Evolutionary conservation across 805 yeast species (phyloP).

Genomic region (Starmera amethionina): DNA sequence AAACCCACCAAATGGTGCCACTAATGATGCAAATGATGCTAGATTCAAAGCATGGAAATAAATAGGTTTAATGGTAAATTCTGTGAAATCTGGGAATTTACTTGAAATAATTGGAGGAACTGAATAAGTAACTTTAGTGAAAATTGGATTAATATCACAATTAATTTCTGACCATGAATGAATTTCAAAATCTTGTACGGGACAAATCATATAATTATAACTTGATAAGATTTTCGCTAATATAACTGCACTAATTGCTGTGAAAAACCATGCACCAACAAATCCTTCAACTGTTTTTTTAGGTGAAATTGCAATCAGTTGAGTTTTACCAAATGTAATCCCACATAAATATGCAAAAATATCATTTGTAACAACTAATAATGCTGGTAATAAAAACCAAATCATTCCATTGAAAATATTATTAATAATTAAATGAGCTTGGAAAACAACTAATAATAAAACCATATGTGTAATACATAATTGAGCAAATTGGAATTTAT

Average conservation of each 20-base stretch:
- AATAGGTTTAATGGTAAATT: constrained; percentile 67
- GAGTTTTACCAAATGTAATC: constrained; percentile 90
- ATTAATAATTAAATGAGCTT: constrained; percentile 85
- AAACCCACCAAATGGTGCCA: constrained; percentile 98
- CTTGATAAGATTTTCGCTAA: constrained; percentile 56
- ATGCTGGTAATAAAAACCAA: constrained; percentile 91
- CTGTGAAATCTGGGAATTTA: constrained; percentile 29
- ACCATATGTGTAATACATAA: constrained; percentile 93
- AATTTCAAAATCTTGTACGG: constrained; percentile 58
- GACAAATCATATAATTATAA: constrained; percentile 77
- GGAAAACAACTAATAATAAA: constrained; percentile 78
- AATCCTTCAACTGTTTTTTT: constrained; percentile 97
- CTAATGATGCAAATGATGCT: constrained; percentile 90
- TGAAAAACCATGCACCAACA: constrained; percentile 94
- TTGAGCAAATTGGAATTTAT: constrained; percentile 89
- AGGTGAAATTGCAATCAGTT: constrained; percentile 87
- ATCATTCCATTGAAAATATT: constrained; percentile 85
- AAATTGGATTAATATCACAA: constrained; percentile 87
- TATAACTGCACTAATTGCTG: constrained; percentile 62
- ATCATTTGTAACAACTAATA: constrained; percentile 88
- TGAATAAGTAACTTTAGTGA: constrained; percentile 66
- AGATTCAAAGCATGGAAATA: constrained; percentile 80
- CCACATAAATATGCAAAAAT: constrained; percentile 96
- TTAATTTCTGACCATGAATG: constrained; percentile 50
- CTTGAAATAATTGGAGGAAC: constrained; percentile 61